Conservation (phyloP, 73 alveolate genomes). For the Urostyla sp. region DNA sequence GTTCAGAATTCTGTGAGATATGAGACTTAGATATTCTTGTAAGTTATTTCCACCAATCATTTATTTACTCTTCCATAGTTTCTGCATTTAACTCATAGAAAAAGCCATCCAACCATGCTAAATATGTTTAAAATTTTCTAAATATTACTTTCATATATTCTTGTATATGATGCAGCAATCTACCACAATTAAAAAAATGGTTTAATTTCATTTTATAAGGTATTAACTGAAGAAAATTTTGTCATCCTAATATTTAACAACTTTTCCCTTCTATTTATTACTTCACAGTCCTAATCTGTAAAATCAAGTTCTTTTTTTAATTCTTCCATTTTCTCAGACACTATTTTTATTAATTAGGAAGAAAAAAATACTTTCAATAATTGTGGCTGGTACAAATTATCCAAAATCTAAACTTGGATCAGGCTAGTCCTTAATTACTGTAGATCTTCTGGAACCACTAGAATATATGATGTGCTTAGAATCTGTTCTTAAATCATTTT, state of each 20-base stretch:
- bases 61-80: conserved; percentile 60
- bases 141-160: conserved; percentile 48
- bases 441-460: not conserved
- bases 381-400: conserved; percentile 16
- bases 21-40: conserved; percentile 57
- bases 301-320: conserved; percentile 57
- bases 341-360: no score
- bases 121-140: not conserved
- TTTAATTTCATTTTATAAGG: conserved; percentile 52
- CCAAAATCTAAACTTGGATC: not conserved
- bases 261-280: conserved; percentile 64
- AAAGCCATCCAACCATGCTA: conserved; percentile 66
- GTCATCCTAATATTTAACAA: conserved; percentile 55
- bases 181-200: conserved; percentile 66
- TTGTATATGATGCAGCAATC: conserved; percentile 50
- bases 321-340: conserved; percentile 67
- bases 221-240: conserved; percentile 47
- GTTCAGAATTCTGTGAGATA: conserved; percentile 45
- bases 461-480: not conserved
- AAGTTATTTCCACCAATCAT: conserved; percentile 69
- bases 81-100: conserved; percentile 63
- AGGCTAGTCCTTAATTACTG: not conserved
- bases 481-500: not conserved
- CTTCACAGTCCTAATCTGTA: conserved; percentile 62
- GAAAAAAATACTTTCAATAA: conserved; percentile 33